Conservation (phyloP, 2,329 filamentous ascomycete genomes). For the Fusarium sterilihyphosum region DNA sequence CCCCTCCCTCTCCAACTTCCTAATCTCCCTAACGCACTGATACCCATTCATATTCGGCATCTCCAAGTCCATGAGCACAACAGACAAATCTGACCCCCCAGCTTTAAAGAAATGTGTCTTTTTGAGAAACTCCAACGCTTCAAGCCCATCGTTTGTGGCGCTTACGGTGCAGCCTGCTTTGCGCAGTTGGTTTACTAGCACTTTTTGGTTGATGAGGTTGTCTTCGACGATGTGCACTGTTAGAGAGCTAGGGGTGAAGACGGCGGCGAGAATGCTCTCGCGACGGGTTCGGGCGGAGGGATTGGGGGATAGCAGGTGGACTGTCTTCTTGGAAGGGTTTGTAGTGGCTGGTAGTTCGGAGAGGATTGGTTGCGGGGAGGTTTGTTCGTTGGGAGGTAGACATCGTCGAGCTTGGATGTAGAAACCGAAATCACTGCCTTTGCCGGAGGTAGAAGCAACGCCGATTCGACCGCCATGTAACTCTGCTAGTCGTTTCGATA, state of each 20-base stretch:
- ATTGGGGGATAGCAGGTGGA: background rate
- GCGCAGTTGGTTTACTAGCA: slow-evolving; percentile 70
- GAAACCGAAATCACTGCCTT: slow-evolving; percentile 71
- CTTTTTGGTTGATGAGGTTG: slow-evolving; percentile 74
- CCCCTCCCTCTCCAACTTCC: slow-evolving; percentile 50
- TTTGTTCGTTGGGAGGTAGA: slow-evolving; percentile 27
- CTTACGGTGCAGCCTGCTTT: slow-evolving; percentile 69
- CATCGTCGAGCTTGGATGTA: slow-evolving; percentile 67
- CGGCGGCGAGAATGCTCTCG: background rate
- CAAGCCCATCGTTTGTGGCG: slow-evolving; percentile 70
- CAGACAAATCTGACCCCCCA: slow-evolving; percentile 45
- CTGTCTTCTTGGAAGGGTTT: background rate
- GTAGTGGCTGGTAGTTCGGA: background rate
- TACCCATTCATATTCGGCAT: slow-evolving; percentile 62
- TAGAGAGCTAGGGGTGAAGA: slow-evolving; percentile 46
- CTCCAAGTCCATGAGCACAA: slow-evolving; percentile 59
- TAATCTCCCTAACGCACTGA: slow-evolving; percentile 53
- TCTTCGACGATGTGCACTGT: slow-evolving; percentile 73
- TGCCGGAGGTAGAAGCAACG: slow-evolving; percentile 65
- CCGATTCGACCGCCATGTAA: slow-evolving; percentile 73
- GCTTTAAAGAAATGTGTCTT: slow-evolving; percentile 45
- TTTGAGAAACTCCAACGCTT: slow-evolving; percentile 57
- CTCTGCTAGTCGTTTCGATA: slow-evolving; percentile 70
- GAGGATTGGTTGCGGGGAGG: background rate
- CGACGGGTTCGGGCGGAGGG: background rate